A percentile compares a stretch with the other conserved stretches of the same genome.
Conservation (phyloP, 225 moss, liverwort and hornwort genomes). For the Sphagnum tenellum region DNA sequence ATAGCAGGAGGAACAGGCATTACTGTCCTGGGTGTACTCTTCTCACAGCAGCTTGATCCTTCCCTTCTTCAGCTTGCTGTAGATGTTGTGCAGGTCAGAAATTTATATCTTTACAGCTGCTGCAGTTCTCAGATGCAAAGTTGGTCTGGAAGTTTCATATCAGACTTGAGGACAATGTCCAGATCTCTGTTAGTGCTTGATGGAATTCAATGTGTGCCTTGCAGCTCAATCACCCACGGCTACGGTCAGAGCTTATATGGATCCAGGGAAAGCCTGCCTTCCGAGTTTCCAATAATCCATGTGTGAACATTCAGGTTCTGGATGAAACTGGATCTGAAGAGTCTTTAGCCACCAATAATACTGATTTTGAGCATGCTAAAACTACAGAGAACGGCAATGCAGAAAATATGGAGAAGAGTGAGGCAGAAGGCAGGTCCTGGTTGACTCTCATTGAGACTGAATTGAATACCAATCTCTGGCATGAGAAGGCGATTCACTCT, state of each 20-base stretch:
- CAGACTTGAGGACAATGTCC: too few species aligned
- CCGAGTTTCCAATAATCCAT: conserved; percentile 52
- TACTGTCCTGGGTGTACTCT: conserved; percentile 68
- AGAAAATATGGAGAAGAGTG: conserved; percentile 1
- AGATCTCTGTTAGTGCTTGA: too few species aligned
- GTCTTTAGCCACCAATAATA: too few species aligned
- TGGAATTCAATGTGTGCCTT: background rate
- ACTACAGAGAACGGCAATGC: too few species aligned
- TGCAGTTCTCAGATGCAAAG: too few species aligned
- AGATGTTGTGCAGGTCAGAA: conserved; percentile 40
- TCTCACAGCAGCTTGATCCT: conserved; percentile 34
- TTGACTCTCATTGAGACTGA: conserved; percentile 61
- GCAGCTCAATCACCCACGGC: conserved; percentile 81
- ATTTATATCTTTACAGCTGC: too few species aligned
- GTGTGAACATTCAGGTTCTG: conserved; percentile 56
- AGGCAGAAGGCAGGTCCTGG: conserved; percentile 43
- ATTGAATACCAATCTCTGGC: conserved; percentile 78
- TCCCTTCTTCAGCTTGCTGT: conserved; percentile 59
- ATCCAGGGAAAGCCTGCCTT: conserved; percentile 81
- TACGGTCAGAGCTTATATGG: conserved; percentile 87
- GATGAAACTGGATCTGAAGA: conserved; percentile 8
- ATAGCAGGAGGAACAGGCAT: conserved; percentile 85
- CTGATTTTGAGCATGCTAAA: too few species aligned
- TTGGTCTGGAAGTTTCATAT: too few species aligned
- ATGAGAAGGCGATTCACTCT: conserved; percentile 38